Percentiles rank a stretch among this genome's conserved stretches.
These are phyloP conservation scores for Hibiscus trionum DNA, from an alignment of 345 rosid genomes.

Conservation along the genomic window DNA sequence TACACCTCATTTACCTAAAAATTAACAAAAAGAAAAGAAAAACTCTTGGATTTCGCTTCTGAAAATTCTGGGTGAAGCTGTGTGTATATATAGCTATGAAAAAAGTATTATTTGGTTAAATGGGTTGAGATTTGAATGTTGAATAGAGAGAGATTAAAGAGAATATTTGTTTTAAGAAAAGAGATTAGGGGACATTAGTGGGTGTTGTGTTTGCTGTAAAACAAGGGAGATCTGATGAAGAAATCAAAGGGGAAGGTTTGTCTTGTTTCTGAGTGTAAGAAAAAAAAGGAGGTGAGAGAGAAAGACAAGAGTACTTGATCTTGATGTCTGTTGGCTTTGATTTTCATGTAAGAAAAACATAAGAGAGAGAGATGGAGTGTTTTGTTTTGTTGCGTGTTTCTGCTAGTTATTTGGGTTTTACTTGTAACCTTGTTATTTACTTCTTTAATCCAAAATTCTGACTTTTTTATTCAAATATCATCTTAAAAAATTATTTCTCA, in stretches of 20 bases:
- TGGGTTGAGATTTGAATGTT: not conserved
- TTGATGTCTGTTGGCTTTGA: not conserved
- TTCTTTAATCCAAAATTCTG: not conserved
- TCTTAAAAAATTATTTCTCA: no score
- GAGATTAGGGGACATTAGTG: not conserved
- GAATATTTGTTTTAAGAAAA: not conserved
- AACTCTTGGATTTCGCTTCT: not conserved
- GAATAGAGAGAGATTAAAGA: not conserved
- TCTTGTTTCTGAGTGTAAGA: conserved; percentile 1
- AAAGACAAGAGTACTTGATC: not conserved
- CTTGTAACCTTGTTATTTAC: not conserved
- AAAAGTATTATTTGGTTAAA: not conserved
- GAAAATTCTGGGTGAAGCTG: not conserved
- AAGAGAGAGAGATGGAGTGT: not conserved
- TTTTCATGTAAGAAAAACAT: not conserved
- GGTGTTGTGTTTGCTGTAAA: conserved; percentile 7
- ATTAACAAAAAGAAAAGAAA: not conserved
- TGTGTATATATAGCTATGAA: not conserved
- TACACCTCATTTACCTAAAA: conserved; percentile 33
- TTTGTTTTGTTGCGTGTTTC: not conserved
- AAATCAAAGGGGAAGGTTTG: conserved; percentile 16
- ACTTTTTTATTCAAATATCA: no score
- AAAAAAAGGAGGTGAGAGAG: not conserved
- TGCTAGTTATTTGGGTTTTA: not conserved
- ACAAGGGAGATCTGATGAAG: conserved; percentile 22